A percentile compares a stretch with the other conserved stretches of the same genome.
Evolutionary conservation across 352 stramenopile genomes (phyloP).

Genomic region (Aphanomyces astaci): DNA sequence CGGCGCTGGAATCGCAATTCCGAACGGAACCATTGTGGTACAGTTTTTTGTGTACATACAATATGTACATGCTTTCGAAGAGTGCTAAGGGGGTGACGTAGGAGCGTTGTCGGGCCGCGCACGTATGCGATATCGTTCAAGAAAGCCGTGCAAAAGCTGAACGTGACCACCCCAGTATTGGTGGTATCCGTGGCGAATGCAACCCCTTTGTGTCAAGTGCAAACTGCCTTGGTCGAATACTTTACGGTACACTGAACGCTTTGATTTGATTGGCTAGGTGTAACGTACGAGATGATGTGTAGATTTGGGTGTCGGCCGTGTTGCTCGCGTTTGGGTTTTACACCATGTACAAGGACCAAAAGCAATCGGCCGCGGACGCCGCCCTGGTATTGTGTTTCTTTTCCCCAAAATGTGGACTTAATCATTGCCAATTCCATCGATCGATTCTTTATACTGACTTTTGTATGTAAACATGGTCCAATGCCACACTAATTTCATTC

Average conservation of each 20-base stretch:
- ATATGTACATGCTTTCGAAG: too few relatives aligned
- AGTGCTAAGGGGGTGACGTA: neutral
- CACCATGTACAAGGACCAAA: neutral
- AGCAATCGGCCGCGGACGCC: neutral
- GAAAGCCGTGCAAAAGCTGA: slow-evolving; percentile 2
- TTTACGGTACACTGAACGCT: slow-evolving; percentile 9
- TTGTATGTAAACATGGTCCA: too few relatives aligned
- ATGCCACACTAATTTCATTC: too few relatives aligned
- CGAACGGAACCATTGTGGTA: slow-evolving; percentile 5
- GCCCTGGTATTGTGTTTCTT: slow-evolving; percentile 9
- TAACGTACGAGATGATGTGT: neutral
- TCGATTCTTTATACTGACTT: too few relatives aligned
- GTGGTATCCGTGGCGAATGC: neutral
- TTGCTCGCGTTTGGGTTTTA: neutral
- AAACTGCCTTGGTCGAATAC: neutral
- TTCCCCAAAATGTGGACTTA: too few relatives aligned
- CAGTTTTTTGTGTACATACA: too few relatives aligned
- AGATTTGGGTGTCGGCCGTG: slow-evolving; percentile 13
- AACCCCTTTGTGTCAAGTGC: neutral
- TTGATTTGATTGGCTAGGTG: neutral
- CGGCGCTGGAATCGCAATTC: neutral
- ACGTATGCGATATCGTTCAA: slow-evolving; percentile 7
- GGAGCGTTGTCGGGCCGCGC: neutral
- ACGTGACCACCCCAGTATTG: neutral
- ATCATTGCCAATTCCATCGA: too few relatives aligned